Conservation (phyloP, 441 rosid species). For the Pelargonium australe region DNA sequence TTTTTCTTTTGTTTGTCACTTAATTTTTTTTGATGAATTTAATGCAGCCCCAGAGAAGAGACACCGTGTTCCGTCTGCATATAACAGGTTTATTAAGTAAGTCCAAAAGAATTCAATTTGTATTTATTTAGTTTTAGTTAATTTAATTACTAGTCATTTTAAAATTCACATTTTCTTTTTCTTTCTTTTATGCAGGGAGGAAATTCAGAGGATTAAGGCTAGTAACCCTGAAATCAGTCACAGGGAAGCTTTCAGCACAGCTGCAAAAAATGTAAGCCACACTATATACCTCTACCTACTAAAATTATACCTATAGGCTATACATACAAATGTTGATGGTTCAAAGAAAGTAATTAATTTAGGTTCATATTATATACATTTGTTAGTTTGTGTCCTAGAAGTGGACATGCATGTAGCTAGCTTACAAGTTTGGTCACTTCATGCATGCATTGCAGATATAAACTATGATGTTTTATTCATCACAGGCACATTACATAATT, state of each 20-base stretch:
- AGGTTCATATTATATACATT: too few relatives aligned
- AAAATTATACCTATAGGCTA: background rate
- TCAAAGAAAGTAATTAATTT: background rate
- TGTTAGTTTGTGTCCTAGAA: too few relatives aligned
- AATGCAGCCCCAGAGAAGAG: slow-evolving; percentile 91
- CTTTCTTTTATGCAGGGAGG: slow-evolving; percentile 67
- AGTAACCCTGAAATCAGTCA: slow-evolving; percentile 90
- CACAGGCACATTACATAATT: background rate
- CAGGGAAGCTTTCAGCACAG: slow-evolving; percentile 96
- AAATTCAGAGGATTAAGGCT: slow-evolving; percentile 94
- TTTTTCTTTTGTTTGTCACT: background rate
- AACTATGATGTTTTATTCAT: background rate
- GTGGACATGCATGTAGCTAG: background rate
- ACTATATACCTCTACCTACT: background rate
- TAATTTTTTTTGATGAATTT: background rate
- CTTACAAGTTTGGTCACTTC: background rate
- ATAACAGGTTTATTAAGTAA: slow-evolving; percentile 93
- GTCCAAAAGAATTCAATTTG: slow-evolving; percentile 15
- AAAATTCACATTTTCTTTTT: background rate
- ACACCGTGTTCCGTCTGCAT: slow-evolving; percentile 96
- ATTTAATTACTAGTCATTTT: background rate
- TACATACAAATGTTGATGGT: background rate
- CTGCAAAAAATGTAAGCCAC: slow-evolving; percentile 85
- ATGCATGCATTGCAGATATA: background rate
- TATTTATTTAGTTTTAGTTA: background rate